These are phyloP conservation scores for Pelagophyceae sp. DNA, from an alignment of 352 stramenopile genomes.

Conservation along the genomic window DNA sequence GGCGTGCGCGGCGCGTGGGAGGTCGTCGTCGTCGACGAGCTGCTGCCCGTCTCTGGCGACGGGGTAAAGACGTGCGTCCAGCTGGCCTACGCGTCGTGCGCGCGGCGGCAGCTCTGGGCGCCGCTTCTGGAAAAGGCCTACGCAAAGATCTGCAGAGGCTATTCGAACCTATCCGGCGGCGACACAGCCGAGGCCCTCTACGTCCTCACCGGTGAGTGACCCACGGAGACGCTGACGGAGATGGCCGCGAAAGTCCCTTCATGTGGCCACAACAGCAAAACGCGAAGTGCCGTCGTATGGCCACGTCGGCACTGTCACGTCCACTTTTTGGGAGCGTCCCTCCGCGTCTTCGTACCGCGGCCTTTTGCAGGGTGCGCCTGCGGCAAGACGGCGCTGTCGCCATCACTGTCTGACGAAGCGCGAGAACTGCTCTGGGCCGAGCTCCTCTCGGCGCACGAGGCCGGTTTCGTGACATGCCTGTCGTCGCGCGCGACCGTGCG, in stretches of 20 bases:
- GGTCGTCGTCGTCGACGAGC: constrained; percentile 42
- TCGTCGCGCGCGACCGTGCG: not conserved
- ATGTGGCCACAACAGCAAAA: no score
- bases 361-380: not conserved
- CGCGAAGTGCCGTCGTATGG: no score
- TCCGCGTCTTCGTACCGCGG: no score
- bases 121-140: constrained; percentile 85
- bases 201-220: constrained; percentile 31
- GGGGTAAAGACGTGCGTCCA: constrained; percentile 31
- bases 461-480: not conserved
- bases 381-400: not conserved
- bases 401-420: not conserved
- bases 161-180: constrained; percentile 71
- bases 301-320: no score
- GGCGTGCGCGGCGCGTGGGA: constrained; percentile 1
- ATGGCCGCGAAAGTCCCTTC: no score
- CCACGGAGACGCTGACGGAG: not conserved
- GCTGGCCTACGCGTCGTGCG: constrained; percentile 24
- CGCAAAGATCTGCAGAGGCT: constrained; percentile 78
- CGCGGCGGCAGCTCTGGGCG: constrained; percentile 75
- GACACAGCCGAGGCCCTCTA: constrained; percentile 31
- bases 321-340: no score
- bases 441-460: not conserved
- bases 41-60: constrained; percentile 34
- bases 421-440: not conserved